These are phyloP conservation scores for Paraglomus brasilianum DNA, from an alignment of 192 early-diverging fungal species.

Conservation along the genomic window DNA sequence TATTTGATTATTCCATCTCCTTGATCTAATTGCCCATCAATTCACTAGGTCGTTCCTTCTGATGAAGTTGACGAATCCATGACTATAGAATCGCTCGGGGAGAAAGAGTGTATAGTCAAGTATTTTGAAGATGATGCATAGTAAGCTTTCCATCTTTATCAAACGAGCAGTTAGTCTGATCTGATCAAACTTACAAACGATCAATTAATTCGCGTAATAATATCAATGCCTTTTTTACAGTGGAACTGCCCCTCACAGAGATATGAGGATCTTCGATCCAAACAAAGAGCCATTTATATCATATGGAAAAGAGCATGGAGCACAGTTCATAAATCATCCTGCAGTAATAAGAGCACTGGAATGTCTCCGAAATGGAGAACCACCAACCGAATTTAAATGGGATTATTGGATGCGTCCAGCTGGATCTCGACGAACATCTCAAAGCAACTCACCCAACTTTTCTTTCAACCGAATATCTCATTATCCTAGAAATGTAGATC, in stretches of 20 bases:
- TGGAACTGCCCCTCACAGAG: not conserved
- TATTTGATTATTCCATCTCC: not conserved
- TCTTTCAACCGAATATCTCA: too few species aligned
- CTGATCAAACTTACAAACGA: too few species aligned
- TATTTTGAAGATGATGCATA: conserved; percentile 54
- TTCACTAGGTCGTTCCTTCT: conserved; percentile 40
- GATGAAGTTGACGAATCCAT: conserved; percentile 50
- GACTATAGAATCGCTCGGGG: conserved; percentile 39
- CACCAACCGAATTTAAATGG: conserved; percentile 5
- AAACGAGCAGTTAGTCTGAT: not conserved
- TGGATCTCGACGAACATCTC: too few species aligned
- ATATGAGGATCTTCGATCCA: not conserved
- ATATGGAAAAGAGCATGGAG: not conserved
- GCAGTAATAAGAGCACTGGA: not conserved
- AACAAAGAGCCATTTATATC: not conserved
- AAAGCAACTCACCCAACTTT: too few species aligned
- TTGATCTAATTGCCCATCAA: not conserved
- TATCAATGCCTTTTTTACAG: not conserved
- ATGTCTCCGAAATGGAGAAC: not conserved
- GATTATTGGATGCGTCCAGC: conserved; percentile 14
- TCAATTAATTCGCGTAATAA: too few species aligned
- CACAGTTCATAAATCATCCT: not conserved
- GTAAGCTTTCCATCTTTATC: conserved; percentile 29
- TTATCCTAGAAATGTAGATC: too few species aligned
- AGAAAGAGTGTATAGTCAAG: conserved; percentile 47